These are phyloP conservation scores for Yarrowia keelungensis DNA, from an alignment of 805 yeast species.

Conservation along the genomic window DNA sequence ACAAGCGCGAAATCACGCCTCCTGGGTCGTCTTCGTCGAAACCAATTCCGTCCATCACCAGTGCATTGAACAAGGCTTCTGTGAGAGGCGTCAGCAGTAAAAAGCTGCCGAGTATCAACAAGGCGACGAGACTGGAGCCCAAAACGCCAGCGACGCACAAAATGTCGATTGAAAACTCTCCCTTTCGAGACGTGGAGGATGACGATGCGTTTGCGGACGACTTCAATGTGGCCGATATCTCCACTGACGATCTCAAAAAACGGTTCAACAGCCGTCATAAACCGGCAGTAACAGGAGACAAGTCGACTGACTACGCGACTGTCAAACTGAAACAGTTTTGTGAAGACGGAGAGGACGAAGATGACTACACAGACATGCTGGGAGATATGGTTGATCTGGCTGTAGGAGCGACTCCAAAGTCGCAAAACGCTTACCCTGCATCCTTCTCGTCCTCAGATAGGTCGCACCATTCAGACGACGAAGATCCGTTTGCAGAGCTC, in stretches of 20 bases:
- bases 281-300: not conserved
- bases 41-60: slow-evolving; percentile 4
- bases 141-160: slow-evolving; percentile 33
- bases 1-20: slow-evolving; percentile 54
- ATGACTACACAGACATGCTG: slow-evolving; percentile 43
- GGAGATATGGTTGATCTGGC: slow-evolving; percentile 30
- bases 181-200: slow-evolving; percentile 29
- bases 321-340: slow-evolving; percentile 24
- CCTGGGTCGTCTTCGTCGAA: slow-evolving; percentile 42
- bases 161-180: slow-evolving; percentile 22
- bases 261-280: slow-evolving; percentile 6
- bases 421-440: slow-evolving; percentile 19
- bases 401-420: slow-evolving; percentile 36
- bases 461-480: slow-evolving; percentile 37
- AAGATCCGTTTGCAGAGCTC: slow-evolving; percentile 40
- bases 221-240: slow-evolving; percentile 20
- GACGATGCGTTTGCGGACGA: slow-evolving; percentile 28
- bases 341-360: slow-evolving; percentile 42
- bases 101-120: not conserved
- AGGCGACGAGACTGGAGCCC: slow-evolving; percentile 3
- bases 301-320: slow-evolving; percentile 10
- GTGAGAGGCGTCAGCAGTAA: not conserved
- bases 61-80: slow-evolving; percentile 7
- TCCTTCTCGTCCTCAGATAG: slow-evolving; percentile 28
- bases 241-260: slow-evolving; percentile 23